Conservation (phyloP, 441 rosid genomes). For the Theobroma grandiflorum region DNA sequence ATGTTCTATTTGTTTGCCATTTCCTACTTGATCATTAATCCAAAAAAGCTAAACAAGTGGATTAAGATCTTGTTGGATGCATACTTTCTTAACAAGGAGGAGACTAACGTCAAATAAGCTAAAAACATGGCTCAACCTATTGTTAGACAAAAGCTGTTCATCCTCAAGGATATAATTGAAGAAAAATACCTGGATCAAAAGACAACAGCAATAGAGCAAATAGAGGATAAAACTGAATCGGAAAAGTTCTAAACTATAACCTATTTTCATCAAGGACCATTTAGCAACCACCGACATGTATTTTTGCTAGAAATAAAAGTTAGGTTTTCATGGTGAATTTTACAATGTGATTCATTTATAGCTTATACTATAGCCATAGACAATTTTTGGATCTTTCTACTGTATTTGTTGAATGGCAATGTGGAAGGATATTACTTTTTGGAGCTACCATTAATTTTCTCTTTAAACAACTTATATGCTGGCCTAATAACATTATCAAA, state of each 20-base stretch:
- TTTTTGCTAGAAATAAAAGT: not conserved
- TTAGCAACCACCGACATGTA: not conserved
- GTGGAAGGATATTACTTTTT: not conserved
- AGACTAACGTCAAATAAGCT: conserved; percentile 81
- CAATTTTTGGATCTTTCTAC: not conserved
- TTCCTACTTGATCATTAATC: conserved; percentile 58
- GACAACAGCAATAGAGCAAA: conserved; percentile 34
- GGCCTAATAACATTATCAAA: no score
- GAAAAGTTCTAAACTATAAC: conserved; percentile 30
- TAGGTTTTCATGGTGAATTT: not conserved
- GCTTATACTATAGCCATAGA: not conserved
- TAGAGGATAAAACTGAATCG: conserved; percentile 41
- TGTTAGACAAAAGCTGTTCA: conserved; percentile 79
- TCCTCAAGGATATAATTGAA: conserved; percentile 85
- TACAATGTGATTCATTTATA: not conserved
- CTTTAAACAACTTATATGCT: no score
- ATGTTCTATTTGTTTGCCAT: not conserved
- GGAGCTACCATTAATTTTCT: no score
- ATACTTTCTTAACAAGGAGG: conserved; percentile 77
- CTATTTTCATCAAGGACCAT: not conserved
- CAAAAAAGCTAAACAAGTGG: conserved; percentile 95
- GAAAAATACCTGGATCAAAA: conserved; percentile 75
- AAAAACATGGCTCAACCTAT: conserved; percentile 80
- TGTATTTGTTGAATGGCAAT: not conserved
- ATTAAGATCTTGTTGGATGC: conserved; percentile 87